phyloP scores from a whole-genome alignment of 139 green algal genomes.

The Coelastrella sp. region DNA sequence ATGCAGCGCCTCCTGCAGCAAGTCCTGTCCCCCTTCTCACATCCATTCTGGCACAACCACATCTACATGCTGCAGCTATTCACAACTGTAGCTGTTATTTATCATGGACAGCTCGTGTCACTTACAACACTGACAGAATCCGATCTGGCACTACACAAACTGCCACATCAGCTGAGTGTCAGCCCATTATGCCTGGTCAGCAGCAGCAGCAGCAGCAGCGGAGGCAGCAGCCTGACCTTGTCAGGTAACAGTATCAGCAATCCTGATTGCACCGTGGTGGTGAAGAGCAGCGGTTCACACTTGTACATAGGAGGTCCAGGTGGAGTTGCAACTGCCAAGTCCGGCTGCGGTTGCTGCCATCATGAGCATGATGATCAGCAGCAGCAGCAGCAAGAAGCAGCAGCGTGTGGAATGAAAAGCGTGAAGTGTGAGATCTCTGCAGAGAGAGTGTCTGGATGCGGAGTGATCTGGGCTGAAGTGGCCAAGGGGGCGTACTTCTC shows the following conservation, averaged over 20 bases:
- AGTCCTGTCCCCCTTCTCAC: conserved; percentile 51
- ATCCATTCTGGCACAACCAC: conserved; percentile 61
- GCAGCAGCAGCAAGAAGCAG: conserved; percentile 7
- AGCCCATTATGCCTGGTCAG: conserved; percentile 10
- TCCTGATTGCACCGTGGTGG: neutral
- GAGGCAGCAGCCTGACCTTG: neutral
- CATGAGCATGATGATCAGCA: neutral
- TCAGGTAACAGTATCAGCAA: conserved; percentile 12
- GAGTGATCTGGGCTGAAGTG: conserved; percentile 60
- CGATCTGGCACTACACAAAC: conserved; percentile 27
- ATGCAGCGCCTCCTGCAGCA: conserved; percentile 53
- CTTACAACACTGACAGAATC: conserved; percentile 47
- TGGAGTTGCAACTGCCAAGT: neutral
- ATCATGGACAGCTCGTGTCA: conserved; percentile 54
- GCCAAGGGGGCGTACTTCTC: conserved; percentile 51
- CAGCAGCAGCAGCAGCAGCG: conserved; percentile 10
- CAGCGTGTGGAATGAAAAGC: neutral
- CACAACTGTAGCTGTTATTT: conserved; percentile 64
- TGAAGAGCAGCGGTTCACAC: neutral
- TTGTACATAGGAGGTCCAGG: neutral
- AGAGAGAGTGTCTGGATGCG: neutral
- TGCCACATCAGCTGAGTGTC: conserved; percentile 11
- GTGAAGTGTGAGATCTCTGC: neutral
- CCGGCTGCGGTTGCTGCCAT: neutral
- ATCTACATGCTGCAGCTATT: conserved; percentile 70